Percentiles rank a stretch among this genome's conserved stretches.
phyloP scores from a whole-genome alignment of 306 rosid genomes.

The Vachellia pachyceras region DNA sequence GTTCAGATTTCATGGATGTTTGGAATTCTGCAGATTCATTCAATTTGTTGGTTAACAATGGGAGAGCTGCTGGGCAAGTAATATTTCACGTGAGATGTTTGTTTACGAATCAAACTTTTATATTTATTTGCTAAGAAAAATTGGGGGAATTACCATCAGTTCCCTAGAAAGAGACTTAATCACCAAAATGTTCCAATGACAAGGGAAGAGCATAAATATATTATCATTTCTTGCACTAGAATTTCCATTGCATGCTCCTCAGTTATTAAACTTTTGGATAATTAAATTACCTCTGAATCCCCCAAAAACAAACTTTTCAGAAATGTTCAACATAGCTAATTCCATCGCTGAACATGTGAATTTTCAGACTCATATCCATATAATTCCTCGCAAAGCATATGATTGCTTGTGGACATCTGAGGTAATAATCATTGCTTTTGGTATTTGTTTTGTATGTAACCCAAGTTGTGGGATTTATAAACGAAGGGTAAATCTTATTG shows the following conservation, averaged over 20 bases:
- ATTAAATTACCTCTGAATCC: too few species aligned
- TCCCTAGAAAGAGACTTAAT: too few species aligned
- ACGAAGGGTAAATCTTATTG: neutral
- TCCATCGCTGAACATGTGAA: constrained; percentile 23
- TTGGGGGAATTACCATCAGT: too few species aligned
- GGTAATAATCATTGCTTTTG: constrained; percentile 52
- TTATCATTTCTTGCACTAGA: too few species aligned
- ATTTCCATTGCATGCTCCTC: too few species aligned
- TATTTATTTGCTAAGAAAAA: too few species aligned
- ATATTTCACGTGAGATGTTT: constrained; percentile 83
- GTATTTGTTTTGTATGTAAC: constrained; percentile 14
- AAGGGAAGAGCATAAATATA: too few species aligned
- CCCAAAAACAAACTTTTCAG: too few species aligned
- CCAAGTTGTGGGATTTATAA: neutral
- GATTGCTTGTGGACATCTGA: constrained; percentile 95
- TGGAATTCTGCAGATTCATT: constrained; percentile 77
- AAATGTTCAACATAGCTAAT: constrained; percentile 38
- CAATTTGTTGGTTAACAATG: constrained; percentile 89
- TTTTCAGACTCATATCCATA: constrained; percentile 95
- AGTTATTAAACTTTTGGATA: too few species aligned
- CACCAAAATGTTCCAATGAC: too few species aligned
- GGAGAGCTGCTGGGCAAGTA: constrained; percentile 94
- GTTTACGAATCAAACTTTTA: neutral
- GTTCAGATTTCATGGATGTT: constrained; percentile 32
- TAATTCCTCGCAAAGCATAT: constrained; percentile 82